phyloP scores from a whole-genome alignment of 352 stramenopile species.

The Phytophthora cryptogea region DNA sequence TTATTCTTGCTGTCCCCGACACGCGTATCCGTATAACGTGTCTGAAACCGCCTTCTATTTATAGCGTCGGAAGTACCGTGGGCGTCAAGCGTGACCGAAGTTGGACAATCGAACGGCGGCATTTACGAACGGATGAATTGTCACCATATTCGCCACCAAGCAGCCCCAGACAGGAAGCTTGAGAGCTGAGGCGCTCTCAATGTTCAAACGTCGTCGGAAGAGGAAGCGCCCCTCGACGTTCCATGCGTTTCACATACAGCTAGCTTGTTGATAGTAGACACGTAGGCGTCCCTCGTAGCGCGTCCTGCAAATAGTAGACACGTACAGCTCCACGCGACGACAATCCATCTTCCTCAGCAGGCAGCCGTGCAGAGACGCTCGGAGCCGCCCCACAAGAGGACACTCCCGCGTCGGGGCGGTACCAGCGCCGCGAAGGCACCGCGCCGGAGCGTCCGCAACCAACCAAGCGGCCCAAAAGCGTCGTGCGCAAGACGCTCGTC shows the following conservation, averaged over 20 bases:
- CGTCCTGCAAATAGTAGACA: conserved; percentile 6
- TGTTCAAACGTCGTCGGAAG: background rate
- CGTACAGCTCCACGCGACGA: background rate
- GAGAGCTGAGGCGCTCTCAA: background rate
- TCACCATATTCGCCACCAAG: background rate
- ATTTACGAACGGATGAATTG: background rate
- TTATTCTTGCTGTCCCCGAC: background rate
- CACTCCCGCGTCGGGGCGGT: background rate
- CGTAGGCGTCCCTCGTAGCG: conserved; percentile 1
- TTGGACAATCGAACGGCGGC: conserved; percentile 4
- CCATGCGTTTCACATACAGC: conserved; percentile 2
- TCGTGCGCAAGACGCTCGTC: no score
- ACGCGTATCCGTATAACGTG: conserved; percentile 9
- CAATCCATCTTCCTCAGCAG: background rate
- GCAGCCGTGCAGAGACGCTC: conserved; percentile 4
- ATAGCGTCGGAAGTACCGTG: conserved; percentile 3
- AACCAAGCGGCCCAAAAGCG: no score
- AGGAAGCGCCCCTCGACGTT: background rate
- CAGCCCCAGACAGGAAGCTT: background rate
- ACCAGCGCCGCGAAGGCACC: background rate
- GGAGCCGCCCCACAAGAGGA: background rate
- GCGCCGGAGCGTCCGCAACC: background rate
- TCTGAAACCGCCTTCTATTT: conserved; percentile 9
- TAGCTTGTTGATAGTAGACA: conserved; percentile 7
- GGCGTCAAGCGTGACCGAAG: background rate